Evolutionary conservation across 352 stramenopile species (phyloP).

Genomic region (Pythium oligandrum): DNA sequence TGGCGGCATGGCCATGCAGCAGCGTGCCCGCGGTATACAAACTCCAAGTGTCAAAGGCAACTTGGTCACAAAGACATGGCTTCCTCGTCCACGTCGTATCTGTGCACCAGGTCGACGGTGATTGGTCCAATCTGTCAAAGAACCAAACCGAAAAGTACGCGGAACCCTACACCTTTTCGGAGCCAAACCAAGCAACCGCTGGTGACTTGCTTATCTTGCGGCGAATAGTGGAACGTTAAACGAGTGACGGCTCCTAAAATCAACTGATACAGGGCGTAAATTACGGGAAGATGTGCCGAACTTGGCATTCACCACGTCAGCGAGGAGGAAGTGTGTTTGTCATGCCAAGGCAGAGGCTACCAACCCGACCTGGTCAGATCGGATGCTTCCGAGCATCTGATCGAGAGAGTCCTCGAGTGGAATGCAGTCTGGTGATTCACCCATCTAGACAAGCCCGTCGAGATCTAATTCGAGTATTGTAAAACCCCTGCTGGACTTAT

Average conservation of each 20-base stretch:
- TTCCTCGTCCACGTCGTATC: slow-evolving; percentile 12
- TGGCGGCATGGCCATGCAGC: not conserved
- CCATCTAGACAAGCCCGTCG: no score
- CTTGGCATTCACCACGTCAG: no score
- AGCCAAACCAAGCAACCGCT: not conserved
- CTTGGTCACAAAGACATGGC: slow-evolving; percentile 21
- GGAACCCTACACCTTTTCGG: slow-evolving; percentile 11
- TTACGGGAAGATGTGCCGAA: not conserved
- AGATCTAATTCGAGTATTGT: no score
- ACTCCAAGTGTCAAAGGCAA: slow-evolving; percentile 5
- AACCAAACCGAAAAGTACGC: slow-evolving; percentile 10
- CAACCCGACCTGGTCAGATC: no score
- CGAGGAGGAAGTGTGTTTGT: no score
- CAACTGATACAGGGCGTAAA: slow-evolving; percentile 13
- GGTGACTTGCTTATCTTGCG: slow-evolving; percentile 5
- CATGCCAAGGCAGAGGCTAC: no score
- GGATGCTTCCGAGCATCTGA: no score
- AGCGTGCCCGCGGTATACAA: not conserved
- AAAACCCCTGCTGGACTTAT: no score
- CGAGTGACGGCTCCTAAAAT: slow-evolving; percentile 15
- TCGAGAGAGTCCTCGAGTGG: no score
- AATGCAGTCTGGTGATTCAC: no score
- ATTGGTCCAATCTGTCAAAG: slow-evolving; percentile 25
- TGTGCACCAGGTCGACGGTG: slow-evolving; percentile 7
- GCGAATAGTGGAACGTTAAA: slow-evolving; percentile 12